Evolutionary conservation across 176 grass and related monocot genomes (phyloP).

Genomic region (Carex pumila): DNA sequence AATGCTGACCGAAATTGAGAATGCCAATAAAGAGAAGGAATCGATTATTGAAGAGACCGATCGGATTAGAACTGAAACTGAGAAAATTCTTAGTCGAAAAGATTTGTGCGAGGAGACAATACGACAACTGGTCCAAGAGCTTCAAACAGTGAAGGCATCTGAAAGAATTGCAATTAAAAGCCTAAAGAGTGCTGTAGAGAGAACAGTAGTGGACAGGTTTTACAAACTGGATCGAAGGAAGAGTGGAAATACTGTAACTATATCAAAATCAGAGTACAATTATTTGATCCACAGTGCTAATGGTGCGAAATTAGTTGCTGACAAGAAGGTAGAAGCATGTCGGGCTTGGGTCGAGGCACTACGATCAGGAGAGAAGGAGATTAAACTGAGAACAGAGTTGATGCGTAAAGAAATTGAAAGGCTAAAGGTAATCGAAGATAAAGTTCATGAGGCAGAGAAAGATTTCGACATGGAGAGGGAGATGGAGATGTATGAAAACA

Average conservation of each 20-base stretch:
- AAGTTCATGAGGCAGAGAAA: neutral
- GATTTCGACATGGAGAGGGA: conserved; percentile 29
- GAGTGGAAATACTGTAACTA: conserved; percentile 27
- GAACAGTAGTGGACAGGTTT: conserved; percentile 33
- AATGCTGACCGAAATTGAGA: conserved; percentile 43
- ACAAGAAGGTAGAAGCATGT: conserved; percentile 77
- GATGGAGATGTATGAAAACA: conserved; percentile 20
- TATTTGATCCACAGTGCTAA: conserved; percentile 52
- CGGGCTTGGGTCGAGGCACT: conserved; percentile 66
- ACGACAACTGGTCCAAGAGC: conserved; percentile 35
- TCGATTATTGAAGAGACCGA: conserved; percentile 31
- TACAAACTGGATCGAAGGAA: neutral
- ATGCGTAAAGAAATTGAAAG: conserved; percentile 27
- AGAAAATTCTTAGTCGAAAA: conserved; percentile 22
- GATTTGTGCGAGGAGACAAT: conserved; percentile 27
- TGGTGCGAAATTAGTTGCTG: conserved; percentile 45
- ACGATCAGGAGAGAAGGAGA: conserved; percentile 54
- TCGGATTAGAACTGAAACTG: conserved; percentile 30
- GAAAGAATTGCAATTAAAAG: conserved; percentile 56
- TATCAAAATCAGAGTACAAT: conserved; percentile 81
- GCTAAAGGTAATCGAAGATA: neutral
- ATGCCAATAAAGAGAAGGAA: conserved; percentile 43
- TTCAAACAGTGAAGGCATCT: conserved; percentile 46
- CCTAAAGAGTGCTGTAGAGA: conserved; percentile 42
- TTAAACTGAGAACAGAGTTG: conserved; percentile 28